Conservation (phyloP, 192 early-diverging fungal genomes). For the Backusella tuberculispora region DNA sequence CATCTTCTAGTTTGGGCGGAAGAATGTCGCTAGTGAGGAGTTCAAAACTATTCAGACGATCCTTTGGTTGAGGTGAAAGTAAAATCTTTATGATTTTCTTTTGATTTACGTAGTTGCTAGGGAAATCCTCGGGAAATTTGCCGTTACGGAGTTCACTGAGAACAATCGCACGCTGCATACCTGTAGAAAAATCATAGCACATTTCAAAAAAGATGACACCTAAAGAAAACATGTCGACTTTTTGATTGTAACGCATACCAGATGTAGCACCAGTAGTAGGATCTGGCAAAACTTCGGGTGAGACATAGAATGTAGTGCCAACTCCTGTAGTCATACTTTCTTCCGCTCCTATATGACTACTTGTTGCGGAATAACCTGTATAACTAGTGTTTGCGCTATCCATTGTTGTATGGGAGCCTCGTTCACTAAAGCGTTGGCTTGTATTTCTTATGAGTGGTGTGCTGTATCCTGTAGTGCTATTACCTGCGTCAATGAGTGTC, state of each 20-base stretch:
- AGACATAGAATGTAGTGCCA: conserved; percentile 92
- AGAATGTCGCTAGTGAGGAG: conserved; percentile 79
- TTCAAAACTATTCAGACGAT: conserved; percentile 81
- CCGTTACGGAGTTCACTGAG: conserved; percentile 73
- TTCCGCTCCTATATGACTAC: conserved; percentile 42
- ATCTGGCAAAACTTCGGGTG: conserved; percentile 68
- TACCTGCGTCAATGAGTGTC: conserved; percentile 33
- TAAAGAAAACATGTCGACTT: conserved; percentile 85
- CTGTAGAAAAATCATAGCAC: conserved; percentile 72
- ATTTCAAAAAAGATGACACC: conserved; percentile 83
- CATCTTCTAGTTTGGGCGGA: conserved; percentile 86
- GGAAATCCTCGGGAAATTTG: conserved; percentile 78
- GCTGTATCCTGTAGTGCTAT: not conserved
- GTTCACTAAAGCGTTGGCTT: not conserved
- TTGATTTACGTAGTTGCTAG: conserved; percentile 66
- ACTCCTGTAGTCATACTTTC: conserved; percentile 80
- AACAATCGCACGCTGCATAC: conserved; percentile 74
- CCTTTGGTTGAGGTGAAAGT: conserved; percentile 74
- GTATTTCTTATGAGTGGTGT: not conserved
- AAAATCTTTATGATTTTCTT: conserved; percentile 71
- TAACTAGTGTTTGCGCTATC: conserved; percentile 11
- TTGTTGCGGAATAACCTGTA: conserved; percentile 27
- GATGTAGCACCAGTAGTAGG: conserved; percentile 42
- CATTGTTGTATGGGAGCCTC: too few relatives aligned
- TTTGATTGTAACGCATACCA: conserved; percentile 70